A percentile compares a stretch with the other conserved stretches of the same genome.
Evolutionary conservation across 768 basidiomycete species (phyloP).

Genomic region (Mycena crocata): DNA sequence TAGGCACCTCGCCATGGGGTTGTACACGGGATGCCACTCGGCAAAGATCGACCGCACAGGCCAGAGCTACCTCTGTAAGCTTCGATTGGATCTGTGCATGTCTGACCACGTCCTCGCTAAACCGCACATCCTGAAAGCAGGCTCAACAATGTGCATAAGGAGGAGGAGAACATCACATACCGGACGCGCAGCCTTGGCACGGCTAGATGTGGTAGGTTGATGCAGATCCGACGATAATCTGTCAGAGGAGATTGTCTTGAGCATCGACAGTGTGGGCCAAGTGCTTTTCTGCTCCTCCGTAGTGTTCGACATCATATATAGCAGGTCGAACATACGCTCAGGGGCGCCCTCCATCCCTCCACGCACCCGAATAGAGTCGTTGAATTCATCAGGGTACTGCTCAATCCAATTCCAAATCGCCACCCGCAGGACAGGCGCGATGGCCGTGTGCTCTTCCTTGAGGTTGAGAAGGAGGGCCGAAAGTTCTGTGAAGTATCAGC

Average conservation of each 20-base stretch:
- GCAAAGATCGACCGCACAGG: conserved; percentile 83
- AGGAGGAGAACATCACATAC: not conserved
- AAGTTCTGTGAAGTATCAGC: conserved; percentile 61
- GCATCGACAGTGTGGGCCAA: conserved; percentile 85
- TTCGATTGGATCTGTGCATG: conserved; percentile 67
- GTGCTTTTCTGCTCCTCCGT: conserved; percentile 57
- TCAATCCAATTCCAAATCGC: conserved; percentile 95
- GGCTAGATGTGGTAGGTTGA: conserved; percentile 34
- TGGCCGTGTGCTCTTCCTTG: conserved; percentile 78
- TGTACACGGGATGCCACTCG: conserved; percentile 70
- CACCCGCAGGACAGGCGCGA: conserved; percentile 77
- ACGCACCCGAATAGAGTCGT: conserved; percentile 71
- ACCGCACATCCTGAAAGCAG: conserved; percentile 60
- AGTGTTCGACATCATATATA: conserved; percentile 60
- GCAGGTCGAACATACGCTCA: conserved; percentile 87
- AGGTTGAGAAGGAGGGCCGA: conserved; percentile 87
- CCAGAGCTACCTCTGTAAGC: conserved; percentile 72
- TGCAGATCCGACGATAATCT: conserved; percentile 69
- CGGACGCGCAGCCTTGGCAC: conserved; percentile 47
- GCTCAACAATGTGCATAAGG: not conserved
- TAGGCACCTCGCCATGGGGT: conserved; percentile 66
- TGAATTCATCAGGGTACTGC: conserved; percentile 81
- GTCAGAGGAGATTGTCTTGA: conserved; percentile 82
- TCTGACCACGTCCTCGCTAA: conserved; percentile 71
- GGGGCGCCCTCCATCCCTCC: conserved; percentile 83